Evolutionary conservation across 1,284 basidiomycete species (phyloP).

Genomic region (Inonotus obliquus): DNA sequence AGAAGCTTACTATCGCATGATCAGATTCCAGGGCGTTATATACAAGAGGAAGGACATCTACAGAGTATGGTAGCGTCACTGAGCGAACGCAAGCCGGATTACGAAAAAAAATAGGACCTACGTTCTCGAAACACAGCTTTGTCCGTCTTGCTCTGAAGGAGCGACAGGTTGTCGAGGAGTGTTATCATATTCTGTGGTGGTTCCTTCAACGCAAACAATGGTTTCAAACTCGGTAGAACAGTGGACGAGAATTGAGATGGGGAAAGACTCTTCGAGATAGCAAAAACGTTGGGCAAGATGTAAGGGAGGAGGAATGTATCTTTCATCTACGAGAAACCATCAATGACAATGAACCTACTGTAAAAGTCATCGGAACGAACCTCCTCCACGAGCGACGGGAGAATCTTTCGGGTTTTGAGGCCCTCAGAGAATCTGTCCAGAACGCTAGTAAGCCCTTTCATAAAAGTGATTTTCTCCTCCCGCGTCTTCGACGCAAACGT

Average conservation of each 20-base stretch:
- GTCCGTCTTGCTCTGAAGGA: conserved; percentile 89
- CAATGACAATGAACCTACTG: neutral
- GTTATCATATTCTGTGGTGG: conserved; percentile 97
- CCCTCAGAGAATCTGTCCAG: conserved; percentile 87
- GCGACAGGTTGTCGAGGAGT: conserved; percentile 81
- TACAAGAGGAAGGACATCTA: conserved; percentile 91
- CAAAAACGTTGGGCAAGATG: conserved; percentile 97
- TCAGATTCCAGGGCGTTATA: conserved; percentile 96
- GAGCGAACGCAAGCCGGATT: neutral
- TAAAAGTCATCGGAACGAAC: conserved; percentile 37
- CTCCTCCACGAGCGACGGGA: conserved; percentile 94
- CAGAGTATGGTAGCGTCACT: neutral
- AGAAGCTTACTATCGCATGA: conserved; percentile 59
- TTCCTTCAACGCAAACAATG: conserved; percentile 88
- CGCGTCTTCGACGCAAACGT: conserved; percentile 91
- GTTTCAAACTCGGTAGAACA: conserved; percentile 86
- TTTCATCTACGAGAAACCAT: conserved; percentile 69
- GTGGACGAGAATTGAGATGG: conserved; percentile 78
- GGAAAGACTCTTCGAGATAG: conserved; percentile 77
- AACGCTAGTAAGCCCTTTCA: conserved; percentile 85
- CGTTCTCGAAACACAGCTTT: conserved; percentile 85
- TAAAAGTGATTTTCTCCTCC: conserved; percentile 95
- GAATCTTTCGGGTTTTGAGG: conserved; percentile 82
- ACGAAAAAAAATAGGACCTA: conserved; percentile 37
- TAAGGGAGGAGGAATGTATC: conserved; percentile 89